Evolutionary conservation across 2,329 filamentous ascomycete species (phyloP).

Genomic region (Cladosporium sp.): DNA sequence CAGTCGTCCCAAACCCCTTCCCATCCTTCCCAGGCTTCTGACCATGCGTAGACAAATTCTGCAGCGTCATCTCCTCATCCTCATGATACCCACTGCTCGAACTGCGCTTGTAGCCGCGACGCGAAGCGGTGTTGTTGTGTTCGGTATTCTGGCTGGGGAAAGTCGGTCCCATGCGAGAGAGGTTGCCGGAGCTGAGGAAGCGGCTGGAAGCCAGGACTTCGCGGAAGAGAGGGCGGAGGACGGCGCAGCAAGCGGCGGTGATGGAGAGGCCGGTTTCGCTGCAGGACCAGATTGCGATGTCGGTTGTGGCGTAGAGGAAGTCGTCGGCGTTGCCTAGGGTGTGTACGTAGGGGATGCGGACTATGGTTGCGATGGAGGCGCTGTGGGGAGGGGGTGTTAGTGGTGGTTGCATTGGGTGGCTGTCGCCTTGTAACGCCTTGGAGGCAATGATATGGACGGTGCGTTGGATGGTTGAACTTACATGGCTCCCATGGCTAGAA

Average conservation of each 20-base stretch:
- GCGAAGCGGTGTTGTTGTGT: not conserved
- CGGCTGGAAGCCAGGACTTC: constrained; percentile 3
- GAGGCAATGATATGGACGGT: not conserved
- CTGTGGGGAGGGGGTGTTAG: not conserved
- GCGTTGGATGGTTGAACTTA: constrained; percentile 7
- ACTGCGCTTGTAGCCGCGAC: constrained; percentile 5
- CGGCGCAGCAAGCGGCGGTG: constrained; percentile 16
- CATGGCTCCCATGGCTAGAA: constrained; percentile 30
- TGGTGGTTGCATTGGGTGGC: not conserved
- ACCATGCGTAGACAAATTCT: constrained; percentile 5
- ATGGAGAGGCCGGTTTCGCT: constrained; percentile 17
- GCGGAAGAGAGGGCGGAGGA: constrained; percentile 15
- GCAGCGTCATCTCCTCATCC: constrained; percentile 5
- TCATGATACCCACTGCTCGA: not conserved
- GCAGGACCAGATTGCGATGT: constrained; percentile 19
- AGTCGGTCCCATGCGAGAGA: not conserved
- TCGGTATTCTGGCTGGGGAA: not conserved
- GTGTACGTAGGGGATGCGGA: constrained; percentile 17
- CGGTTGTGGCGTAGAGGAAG: constrained; percentile 17
- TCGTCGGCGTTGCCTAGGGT: constrained; percentile 12
- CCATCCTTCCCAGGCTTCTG: constrained; percentile 10
- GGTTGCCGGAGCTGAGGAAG: constrained; percentile 1
- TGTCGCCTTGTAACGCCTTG: no score
- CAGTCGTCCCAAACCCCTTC: not conserved
- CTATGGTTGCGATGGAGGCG: constrained; percentile 16